These are phyloP conservation scores for Naganishia kalamii DNA, from an alignment of 768 basidiomycete genomes.

Conservation along the genomic window DNA sequence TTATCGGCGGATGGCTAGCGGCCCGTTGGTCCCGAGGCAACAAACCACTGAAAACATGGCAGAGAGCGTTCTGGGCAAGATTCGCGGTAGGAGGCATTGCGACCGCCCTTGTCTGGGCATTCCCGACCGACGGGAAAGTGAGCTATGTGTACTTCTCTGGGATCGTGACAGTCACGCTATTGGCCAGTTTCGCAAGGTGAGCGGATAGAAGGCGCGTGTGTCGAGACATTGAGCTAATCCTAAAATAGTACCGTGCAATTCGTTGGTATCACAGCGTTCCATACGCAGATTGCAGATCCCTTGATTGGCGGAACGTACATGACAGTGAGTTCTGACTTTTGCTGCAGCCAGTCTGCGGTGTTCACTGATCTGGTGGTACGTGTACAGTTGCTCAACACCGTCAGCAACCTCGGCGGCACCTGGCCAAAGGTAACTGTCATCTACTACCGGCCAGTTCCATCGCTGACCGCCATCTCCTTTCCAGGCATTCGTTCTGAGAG, in stretches of 20 bases:
- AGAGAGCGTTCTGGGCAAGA: constrained; percentile 83
- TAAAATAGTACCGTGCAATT: constrained; percentile 87
- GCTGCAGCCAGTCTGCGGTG: constrained; percentile 16
- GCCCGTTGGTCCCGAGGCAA: constrained; percentile 79
- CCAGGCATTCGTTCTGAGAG: constrained; percentile 89
- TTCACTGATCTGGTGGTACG: not conserved
- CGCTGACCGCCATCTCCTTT: constrained; percentile 68
- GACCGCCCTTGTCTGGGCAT: constrained; percentile 71
- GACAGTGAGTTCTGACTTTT: constrained; percentile 60
- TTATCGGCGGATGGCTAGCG: constrained; percentile 86
- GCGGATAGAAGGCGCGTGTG: constrained; percentile 37
- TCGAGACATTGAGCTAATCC: not conserved
- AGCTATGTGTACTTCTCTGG: constrained; percentile 64
- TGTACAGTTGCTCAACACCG: constrained; percentile 79
- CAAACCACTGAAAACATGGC: constrained; percentile 59
- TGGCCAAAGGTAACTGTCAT: constrained; percentile 62
- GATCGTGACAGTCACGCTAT: constrained; percentile 71
- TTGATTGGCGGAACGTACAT: constrained; percentile 98
- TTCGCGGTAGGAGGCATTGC: constrained; percentile 65
- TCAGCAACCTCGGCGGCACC: constrained; percentile 87
- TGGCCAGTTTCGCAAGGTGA: constrained; percentile 78
- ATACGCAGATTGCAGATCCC: constrained; percentile 91
- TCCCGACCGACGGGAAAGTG: constrained; percentile 55
- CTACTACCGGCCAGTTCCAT: constrained; percentile 64
- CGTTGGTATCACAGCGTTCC: constrained; percentile 98